These are phyloP conservation scores for Coemansia sp. DNA, from an alignment of 192 early-diverging fungal species.

Conservation along the genomic window DNA sequence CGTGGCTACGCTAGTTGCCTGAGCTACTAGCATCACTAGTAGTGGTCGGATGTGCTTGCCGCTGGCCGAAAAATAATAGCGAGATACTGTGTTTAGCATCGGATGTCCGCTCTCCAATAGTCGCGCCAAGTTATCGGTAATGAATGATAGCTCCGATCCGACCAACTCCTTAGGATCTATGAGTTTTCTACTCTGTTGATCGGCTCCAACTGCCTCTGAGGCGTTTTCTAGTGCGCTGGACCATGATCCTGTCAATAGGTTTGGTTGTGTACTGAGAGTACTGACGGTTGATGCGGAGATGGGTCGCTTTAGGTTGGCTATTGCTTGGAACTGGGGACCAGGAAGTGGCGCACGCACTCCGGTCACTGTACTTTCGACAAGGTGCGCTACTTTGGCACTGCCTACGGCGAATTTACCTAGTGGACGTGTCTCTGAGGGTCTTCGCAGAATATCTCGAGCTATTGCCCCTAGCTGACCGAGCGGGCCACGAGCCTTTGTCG, in stretches of 20 bases:
- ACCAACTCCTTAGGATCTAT: slow-evolving; percentile 65
- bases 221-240: slow-evolving; percentile 33
- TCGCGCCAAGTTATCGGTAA: slow-evolving; percentile 83
- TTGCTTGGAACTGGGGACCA: slow-evolving; percentile 28
- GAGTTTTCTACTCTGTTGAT: slow-evolving; percentile 15
- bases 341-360: slow-evolving; percentile 45
- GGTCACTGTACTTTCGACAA: slow-evolving; percentile 40
- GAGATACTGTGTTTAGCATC: slow-evolving; percentile 84
- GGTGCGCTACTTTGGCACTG: slow-evolving; percentile 43
- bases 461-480: slow-evolving; percentile 44
- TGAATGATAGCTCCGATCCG: slow-evolving; percentile 80
- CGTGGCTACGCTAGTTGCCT: slow-evolving; percentile 77
- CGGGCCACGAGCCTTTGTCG: slow-evolving; percentile 33
- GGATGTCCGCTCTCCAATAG: slow-evolving; percentile 89
- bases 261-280: neutral
- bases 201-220: slow-evolving; percentile 27
- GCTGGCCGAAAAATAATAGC: slow-evolving; percentile 86
- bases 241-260: slow-evolving; percentile 15
- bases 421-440: slow-evolving; percentile 38
- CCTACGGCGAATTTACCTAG: slow-evolving; percentile 48
- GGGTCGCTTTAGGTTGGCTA: slow-evolving; percentile 30
- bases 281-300: slow-evolving; percentile 32
- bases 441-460: slow-evolving; percentile 30
- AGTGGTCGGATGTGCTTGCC: slow-evolving; percentile 94
- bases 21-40: slow-evolving; percentile 86